phyloP scores from a whole-genome alignment of 345 rosid genomes.

The Boechera divaricarpa region DNA sequence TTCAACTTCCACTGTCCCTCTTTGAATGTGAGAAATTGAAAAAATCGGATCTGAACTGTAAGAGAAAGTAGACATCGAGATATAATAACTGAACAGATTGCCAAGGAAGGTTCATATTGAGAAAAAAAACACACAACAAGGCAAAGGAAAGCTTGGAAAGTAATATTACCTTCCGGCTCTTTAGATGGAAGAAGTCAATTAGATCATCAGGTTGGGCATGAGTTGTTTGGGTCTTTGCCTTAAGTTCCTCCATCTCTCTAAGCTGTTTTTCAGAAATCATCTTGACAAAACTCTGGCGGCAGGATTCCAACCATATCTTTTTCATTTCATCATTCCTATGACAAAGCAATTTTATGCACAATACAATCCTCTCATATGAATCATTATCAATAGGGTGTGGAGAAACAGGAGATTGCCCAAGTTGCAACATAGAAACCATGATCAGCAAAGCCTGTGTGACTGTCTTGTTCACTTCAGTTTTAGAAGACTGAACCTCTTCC shows the following conservation, averaged over 20 bases:
- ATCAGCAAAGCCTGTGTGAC: conserved; percentile 72
- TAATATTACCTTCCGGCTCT: conserved; percentile 85
- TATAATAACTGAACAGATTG: background rate
- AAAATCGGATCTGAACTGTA: background rate
- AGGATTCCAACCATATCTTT: conserved; percentile 88
- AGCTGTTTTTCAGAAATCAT: conserved; percentile 96
- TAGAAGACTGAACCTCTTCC: conserved; percentile 91
- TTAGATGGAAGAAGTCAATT: conserved; percentile 94
- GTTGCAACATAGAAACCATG: conserved; percentile 90
- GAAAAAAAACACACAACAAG: background rate
- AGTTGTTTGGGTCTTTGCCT: conserved; percentile 92
- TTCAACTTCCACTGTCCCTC: background rate
- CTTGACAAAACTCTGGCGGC: conserved; percentile 91
- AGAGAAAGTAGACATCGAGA: conserved; percentile 15
- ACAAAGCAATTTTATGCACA: conserved; percentile 84
- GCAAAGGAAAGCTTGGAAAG: background rate
- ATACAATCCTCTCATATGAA: conserved; percentile 81
- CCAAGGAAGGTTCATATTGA: background rate
- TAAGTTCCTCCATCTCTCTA: conserved; percentile 81
- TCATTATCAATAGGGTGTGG: conserved; percentile 96
- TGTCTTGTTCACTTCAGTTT: conserved; percentile 76
- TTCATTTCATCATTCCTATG: conserved; percentile 78
- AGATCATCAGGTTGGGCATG: conserved; percentile 99
- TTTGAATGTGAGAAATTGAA: background rate
- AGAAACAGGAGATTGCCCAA: conserved; percentile 86